Base-by-base conservation (phyloP, 495 filamentous ascomycete species). In the Penicillium coffeae region DNA sequence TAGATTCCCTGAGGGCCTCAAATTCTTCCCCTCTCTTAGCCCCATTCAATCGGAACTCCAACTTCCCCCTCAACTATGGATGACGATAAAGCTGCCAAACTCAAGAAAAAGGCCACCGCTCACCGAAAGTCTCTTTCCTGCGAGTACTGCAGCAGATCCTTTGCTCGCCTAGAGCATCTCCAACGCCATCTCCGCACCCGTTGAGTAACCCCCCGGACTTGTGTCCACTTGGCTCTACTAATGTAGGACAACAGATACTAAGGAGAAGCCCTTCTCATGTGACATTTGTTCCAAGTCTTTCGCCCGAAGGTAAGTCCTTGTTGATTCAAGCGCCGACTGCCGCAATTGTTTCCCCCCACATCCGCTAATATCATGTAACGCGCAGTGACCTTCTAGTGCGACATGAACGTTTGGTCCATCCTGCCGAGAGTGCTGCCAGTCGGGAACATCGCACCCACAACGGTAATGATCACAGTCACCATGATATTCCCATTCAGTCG, bases 361-460 rank as follows among this genome's bases (percentile, higher is more conserved):
- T 52, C 53, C 48, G 61, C 63, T 72, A 47, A 69, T 56, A 51
- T 20, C 27, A 42, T 43, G 49, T 15, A 53, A 50, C 38, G n/a
- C 39, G 52, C 54, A 85, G 84, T 61, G 83, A 87, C 64, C 76
- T 86, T 37, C 75, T 87, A 60, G 81, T 85, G 59, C 81, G 84
- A 58, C 84, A 87, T 74, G 80, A 85, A 66, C 84, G 83, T 68
- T 76, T 86, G 67, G 83, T 86, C 55, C 84, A 87, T 66, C 78
- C 82, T 55, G 79, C 80, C 58, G 82, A 85, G 54, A 62, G 57
- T 41, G 70, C 72, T 34, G 64, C 65, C 39, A 63, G 66, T 66
- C 70, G 70, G 50, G 71, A 73, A 50, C 63, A 73, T 47, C 72
- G 70, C 19, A 60, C 55, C 10, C 63, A 70, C 10, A 58, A 63